Base-by-base conservation (phyloP, 116 monocot genomes). In the Posidonia oceanica region DNA sequence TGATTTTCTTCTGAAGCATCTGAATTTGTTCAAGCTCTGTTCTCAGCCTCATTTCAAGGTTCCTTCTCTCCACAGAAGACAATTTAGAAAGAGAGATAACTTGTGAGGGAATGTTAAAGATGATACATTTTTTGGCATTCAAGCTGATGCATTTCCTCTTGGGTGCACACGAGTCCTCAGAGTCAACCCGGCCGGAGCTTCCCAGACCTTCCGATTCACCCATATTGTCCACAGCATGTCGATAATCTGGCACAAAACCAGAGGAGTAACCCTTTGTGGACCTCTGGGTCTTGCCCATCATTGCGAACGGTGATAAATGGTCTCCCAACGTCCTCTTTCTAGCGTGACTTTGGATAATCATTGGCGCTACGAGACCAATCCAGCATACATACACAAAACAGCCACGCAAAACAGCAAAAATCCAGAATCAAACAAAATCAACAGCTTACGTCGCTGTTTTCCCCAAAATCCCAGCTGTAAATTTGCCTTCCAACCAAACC, bases 241-340 rank as follows among this genome's bases (percentile, higher is more conserved):
- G 80, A 61, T 80, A 79, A 23, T 91, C 91, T 12, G 84, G 81
- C 39, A 89, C 73, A 74, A 97, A 91, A 8, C 75, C 83, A 14
- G 83, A 75, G n/a, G 85, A 78, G 63, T 83, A 71, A 2, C 79
- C 82, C 54, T 77, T 79, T 3, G 87, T 82, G 71, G 85, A 80
- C 52, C 76, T 84, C 36, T 87, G 83, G 38, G 80, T 64, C 68
- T 92, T 97, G 12, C 89, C 87, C 89, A 89, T 87, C 81, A 86
- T 83, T 61, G 72, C 52, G 29, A 48, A 51, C 48, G 7, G 48
- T 48, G 12, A 48, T 48, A 48, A 48, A 48, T 48, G 48, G 48
- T 10, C 12, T 7, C 48, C 7, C 48, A 29, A 48, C 48, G 11
- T 48, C 8, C 48, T 10, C 48, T 48, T 48, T 48, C 12, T 10